Percentiles rank a stretch among this genome's conserved stretches.
Conservation (phyloP, 2,329 filamentous ascomycete genomes). For the Aureobasidium pullulans region DNA sequence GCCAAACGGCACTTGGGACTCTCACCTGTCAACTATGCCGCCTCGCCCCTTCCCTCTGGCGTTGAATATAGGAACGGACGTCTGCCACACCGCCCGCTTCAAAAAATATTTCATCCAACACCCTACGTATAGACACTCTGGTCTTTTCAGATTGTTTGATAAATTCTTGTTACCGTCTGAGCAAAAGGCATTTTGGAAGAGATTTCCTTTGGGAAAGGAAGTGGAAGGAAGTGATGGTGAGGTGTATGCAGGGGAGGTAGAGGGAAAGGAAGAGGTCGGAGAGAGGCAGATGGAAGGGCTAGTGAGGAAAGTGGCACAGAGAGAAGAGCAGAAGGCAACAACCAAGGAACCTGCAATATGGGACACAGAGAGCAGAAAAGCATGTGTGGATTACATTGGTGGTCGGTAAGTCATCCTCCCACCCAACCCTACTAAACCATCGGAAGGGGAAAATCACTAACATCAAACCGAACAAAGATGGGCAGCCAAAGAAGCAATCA, state of each 20-base stretch:
- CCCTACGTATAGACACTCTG: background rate
- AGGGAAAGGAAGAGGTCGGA: background rate
- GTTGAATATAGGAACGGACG: slow-evolving; percentile 68
- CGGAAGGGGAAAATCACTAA: too few relatives aligned
- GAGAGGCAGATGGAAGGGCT: too few relatives aligned
- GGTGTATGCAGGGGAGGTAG: too few relatives aligned
- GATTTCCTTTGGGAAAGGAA: background rate
- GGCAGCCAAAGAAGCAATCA: slow-evolving; percentile 45
- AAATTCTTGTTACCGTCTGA: slow-evolving; percentile 1
- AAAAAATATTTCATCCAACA: slow-evolving; percentile 23
- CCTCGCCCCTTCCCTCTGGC: slow-evolving; percentile 54
- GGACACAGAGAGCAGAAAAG: too few relatives aligned
- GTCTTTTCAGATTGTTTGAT: slow-evolving; percentile 2
- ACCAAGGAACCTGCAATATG: too few relatives aligned
- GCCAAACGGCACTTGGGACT: background rate
- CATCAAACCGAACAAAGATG: slow-evolving; percentile 28
- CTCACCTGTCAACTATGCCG: slow-evolving; percentile 27
- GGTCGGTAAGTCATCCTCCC: too few relatives aligned
- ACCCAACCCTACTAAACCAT: too few relatives aligned
- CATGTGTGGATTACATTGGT: too few relatives aligned
- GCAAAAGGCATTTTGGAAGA: background rate
- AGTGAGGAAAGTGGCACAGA: too few relatives aligned
- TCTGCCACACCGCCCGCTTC: slow-evolving; percentile 64
- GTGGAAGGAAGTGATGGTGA: too few relatives aligned
- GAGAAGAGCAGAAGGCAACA: too few relatives aligned